Evolutionary conservation across 2,329 filamentous ascomycete species (phyloP).

Genomic region (Xylaria arbuscula): DNA sequence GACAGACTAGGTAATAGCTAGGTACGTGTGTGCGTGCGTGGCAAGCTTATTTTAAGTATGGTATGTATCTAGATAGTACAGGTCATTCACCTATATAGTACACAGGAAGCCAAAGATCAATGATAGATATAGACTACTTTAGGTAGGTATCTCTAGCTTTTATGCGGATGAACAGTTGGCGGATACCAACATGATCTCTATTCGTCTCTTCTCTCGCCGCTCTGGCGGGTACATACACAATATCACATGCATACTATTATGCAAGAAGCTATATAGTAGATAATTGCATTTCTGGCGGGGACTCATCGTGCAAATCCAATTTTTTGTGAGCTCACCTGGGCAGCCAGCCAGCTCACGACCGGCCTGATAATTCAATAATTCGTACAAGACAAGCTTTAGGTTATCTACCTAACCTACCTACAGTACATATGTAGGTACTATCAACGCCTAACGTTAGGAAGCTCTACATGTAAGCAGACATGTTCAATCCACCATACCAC

Average conservation of each 20-base stretch:
- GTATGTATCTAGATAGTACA: background rate
- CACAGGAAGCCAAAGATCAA: background rate
- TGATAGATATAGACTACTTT: too few relatives aligned
- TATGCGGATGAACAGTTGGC: background rate
- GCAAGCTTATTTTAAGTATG: slow-evolving; percentile 4
- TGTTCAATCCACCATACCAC: slow-evolving; percentile 7
- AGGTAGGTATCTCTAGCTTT: background rate
- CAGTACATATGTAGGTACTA: background rate
- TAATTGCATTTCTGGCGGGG: background rate
- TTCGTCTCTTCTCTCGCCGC: slow-evolving; percentile 1
- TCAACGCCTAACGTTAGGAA: background rate
- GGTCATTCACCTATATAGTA: background rate
- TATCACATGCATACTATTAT: background rate
- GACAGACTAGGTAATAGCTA: background rate
- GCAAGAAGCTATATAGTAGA: too few relatives aligned
- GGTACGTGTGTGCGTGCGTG: slow-evolving; percentile 12
- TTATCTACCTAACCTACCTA: background rate
- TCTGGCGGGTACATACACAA: background rate
- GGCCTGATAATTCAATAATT: background rate
- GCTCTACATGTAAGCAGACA: background rate
- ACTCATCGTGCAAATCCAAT: background rate
- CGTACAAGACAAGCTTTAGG: background rate
- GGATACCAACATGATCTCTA: slow-evolving; percentile 2
- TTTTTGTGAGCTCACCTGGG: too few relatives aligned
- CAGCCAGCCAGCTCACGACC: background rate